phyloP scores from a whole-genome alignment of 2,329 filamentous ascomycete genomes.

The Ophiostoma perfectum region DNA sequence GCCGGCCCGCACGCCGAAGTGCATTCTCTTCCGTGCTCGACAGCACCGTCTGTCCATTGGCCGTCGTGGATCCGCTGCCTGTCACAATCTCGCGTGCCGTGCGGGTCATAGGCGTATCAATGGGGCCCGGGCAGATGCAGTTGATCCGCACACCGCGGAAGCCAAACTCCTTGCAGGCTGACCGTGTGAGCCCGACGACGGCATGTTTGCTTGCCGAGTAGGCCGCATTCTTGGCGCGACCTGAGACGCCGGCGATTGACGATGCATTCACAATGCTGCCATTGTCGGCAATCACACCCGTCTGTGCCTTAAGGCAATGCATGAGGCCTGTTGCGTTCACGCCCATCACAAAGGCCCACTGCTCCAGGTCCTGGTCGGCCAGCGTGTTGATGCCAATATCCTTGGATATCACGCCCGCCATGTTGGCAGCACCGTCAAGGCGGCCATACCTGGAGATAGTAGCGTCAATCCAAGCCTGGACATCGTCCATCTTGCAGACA shows the following conservation, averaged over 20 bases:
- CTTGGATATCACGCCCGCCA: slow-evolving; percentile 47
- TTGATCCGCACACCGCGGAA: slow-evolving; percentile 24
- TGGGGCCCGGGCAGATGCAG: slow-evolving; percentile 21
- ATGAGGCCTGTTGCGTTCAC: slow-evolving; percentile 25
- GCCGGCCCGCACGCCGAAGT: not conserved
- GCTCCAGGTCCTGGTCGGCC: slow-evolving; percentile 38
- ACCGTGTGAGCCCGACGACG: slow-evolving; percentile 24
- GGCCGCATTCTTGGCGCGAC: slow-evolving; percentile 29
- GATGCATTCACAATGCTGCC: slow-evolving; percentile 41
- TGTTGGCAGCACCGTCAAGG: slow-evolving; percentile 51
- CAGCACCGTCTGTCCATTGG: not conserved
- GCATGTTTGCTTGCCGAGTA: slow-evolving; percentile 25
- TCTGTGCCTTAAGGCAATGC: slow-evolving; percentile 25
- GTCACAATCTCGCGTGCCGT: slow-evolving; percentile 21
- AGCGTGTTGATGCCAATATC: slow-evolving; percentile 36
- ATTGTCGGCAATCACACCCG: slow-evolving; percentile 34
- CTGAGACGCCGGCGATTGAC: slow-evolving; percentile 37
- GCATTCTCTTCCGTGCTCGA: not conserved
- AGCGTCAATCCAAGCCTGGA: slow-evolving; percentile 25
- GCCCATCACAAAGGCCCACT: slow-evolving; percentile 23
- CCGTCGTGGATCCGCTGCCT: not conserved
- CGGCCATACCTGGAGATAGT: slow-evolving; percentile 46
- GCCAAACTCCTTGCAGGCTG: slow-evolving; percentile 23
- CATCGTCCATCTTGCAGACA: not conserved
- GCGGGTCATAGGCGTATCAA: slow-evolving; percentile 20